Evolutionary conservation across 2,329 filamentous ascomycete genomes (phyloP), one percentile per base, ranked within the genome.

Genomic region (Fusarium napiforme): DNA sequence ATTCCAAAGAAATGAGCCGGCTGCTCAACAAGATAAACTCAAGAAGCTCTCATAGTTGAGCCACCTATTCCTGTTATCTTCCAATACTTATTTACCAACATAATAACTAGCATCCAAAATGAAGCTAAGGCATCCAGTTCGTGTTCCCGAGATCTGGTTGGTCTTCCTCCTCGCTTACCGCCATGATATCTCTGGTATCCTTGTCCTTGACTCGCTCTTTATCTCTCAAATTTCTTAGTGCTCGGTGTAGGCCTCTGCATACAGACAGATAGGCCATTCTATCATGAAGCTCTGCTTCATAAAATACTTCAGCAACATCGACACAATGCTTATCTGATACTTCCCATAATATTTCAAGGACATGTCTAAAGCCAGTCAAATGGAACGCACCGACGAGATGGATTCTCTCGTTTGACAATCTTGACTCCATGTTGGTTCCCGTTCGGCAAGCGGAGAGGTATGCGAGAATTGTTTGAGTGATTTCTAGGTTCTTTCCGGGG

Each of bases 51-150:
- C 5, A 2, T 3, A 4, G 6, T 1, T 26, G 9, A n/a, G 1
- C 12, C 15, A n/a, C 3, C 1, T 23, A 18, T 50, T 50, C 0
- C 15, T 50, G 0, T 0, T n/a, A 9, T 23, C 5, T 4, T 37
- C 14, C 2, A n/a, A 14, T 3, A 14, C 4, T 4, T 4, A 12
- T 10, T 1, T 12, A 15, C 1, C 1, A 8, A 2, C 2, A 15
- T 3, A 26, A 2, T 2, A 50, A 19, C 23, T 55, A 55, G 34
- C 50, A 55, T 40, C 34, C 23, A 1, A 28, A 55, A 55, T 55
- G 50, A 30, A 40, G 4, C 7, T 55, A 40, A 11, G 34, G 50
- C 19, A 39, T 40, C 50, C 23, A 55, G 15, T 55, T 4, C 14
- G 34, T 40, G 18, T 55, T 40, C 4, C 15, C 34, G 2, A 55